Evolutionary conservation across 2,329 filamentous ascomycete species (phyloP), one percentile per base, ranked within the genome.

Genomic region (Trichoderma gracile): DNA sequence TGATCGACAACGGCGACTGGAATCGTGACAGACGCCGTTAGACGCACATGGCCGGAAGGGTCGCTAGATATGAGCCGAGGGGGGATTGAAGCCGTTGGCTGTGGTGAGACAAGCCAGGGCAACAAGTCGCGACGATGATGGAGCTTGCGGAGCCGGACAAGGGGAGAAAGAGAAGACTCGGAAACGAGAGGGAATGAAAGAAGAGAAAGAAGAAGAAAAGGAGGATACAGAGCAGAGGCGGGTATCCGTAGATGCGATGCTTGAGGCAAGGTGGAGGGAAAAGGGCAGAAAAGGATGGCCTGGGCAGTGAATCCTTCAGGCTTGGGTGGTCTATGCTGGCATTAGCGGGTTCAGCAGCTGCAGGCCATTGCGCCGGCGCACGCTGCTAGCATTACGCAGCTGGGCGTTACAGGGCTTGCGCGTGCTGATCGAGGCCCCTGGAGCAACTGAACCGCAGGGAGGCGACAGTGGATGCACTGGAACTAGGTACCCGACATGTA

Each of bases 361-460:
- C 58, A 53, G n/a, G 38, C 14, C n/a, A 33, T 30, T 50, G 46
- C n/a, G 25, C 47, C 49, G 54, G 54, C 54, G 54, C 45, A 56
- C 40, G 54, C 54, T n/a, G n/a, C n/a, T n/a, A 43, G 38, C 47
- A 61, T 61, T 53, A 61, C 58, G 58, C 58, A 61, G 58, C 58
- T 53, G 47, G 45, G 38, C 27, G 10, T 14, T 47, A 27, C n/a
- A 38, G 42, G 55, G 55, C 54, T 56, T 56, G 53, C 53, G 57
- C 19, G 19, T 52, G 33, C 40, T 57, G 23, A 47, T 38, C 33
- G 33, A 12, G 15, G 25, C 57, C 54, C 54, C 40, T 56, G 25
- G 14, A 43, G 12, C 25, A 38, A 23, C 25, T n/a, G 5, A 40
- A 25, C 43, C 12, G 17, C 33, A 30, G 56, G 56, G 33, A 56